Conservation (phyloP, 257 asterid genomes). For the Plantago major region DNA sequence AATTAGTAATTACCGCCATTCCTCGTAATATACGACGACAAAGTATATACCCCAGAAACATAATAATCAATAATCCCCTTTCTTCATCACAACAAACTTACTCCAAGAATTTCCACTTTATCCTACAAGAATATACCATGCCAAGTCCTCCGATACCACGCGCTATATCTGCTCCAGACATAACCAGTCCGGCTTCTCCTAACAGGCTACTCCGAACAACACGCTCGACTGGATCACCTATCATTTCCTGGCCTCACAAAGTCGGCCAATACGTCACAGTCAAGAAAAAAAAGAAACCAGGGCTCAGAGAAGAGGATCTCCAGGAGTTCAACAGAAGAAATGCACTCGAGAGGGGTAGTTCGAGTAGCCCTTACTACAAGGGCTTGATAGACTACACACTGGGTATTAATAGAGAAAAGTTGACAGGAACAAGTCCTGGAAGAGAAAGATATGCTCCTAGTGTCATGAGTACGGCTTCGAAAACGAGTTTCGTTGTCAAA, state of each 20-base stretch:
- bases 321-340: constrained; percentile 45
- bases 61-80: no score
- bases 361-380: constrained; percentile 66
- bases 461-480: constrained; percentile 31
- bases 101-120: constrained; percentile 11
- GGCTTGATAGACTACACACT: constrained; percentile 56
- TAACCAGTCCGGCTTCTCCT: constrained; percentile 36
- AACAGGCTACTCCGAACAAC: constrained; percentile 31
- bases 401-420: constrained; percentile 38
- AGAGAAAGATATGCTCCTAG: constrained; percentile 38
- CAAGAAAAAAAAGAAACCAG: constrained; percentile 28
- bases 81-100: not conserved
- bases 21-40: no score
- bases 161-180: constrained; percentile 48
- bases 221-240: constrained; percentile 39
- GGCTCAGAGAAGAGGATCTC: constrained; percentile 36
- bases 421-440: constrained; percentile 39
- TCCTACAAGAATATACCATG: constrained; percentile 30
- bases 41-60: no score
- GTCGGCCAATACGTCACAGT: constrained; percentile 22
- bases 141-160: constrained; percentile 53
- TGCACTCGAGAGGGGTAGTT: constrained; percentile 27
- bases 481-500: constrained; percentile 35
- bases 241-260: constrained; percentile 40
- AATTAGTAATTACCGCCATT: no score